phyloP scores from a whole-genome alignment of 345 rosid genomes.

The Salix dunnii region DNA sequence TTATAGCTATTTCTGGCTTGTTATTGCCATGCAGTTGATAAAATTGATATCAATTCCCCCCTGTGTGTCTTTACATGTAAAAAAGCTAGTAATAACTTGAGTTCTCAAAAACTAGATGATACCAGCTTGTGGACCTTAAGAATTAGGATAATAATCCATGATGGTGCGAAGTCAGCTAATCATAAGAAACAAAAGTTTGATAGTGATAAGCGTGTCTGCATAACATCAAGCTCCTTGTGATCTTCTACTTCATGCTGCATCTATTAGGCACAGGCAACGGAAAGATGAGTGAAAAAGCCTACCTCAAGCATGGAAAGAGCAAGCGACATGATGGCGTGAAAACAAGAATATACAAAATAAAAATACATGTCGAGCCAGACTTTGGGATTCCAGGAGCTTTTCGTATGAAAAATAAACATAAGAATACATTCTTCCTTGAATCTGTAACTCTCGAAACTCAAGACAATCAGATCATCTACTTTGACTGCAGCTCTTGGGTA shows the following conservation, averaged over 20 bases:
- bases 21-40: neutral
- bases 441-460: slow-evolving; percentile 30
- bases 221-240: slow-evolving; percentile 5
- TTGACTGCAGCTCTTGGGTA: slow-evolving; percentile 58
- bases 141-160: too few relatives aligned
- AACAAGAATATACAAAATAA: slow-evolving; percentile 28
- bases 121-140: too few relatives aligned
- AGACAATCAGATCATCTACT: slow-evolving; percentile 25
- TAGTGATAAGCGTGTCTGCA: too few relatives aligned
- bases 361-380: slow-evolving; percentile 29
- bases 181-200: too few relatives aligned
- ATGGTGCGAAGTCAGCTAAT: too few relatives aligned
- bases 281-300: slow-evolving; percentile 38
- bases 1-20: neutral
- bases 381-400: slow-evolving; percentile 60
- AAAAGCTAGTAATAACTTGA: too few relatives aligned
- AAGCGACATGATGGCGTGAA: slow-evolving; percentile 25
- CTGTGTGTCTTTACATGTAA: neutral
- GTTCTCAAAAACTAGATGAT: too few relatives aligned
- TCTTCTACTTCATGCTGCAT: neutral
- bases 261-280: slow-evolving; percentile 40
- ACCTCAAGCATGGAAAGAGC: slow-evolving; percentile 37
- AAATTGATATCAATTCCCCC: neutral
- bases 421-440: slow-evolving; percentile 51
- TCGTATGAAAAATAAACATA: slow-evolving; percentile 35